Percentiles rank a stretch among this genome's conserved stretches.
Evolutionary conservation across 345 rosid species (phyloP).

Genomic region (Aquilaria sinensis): DNA sequence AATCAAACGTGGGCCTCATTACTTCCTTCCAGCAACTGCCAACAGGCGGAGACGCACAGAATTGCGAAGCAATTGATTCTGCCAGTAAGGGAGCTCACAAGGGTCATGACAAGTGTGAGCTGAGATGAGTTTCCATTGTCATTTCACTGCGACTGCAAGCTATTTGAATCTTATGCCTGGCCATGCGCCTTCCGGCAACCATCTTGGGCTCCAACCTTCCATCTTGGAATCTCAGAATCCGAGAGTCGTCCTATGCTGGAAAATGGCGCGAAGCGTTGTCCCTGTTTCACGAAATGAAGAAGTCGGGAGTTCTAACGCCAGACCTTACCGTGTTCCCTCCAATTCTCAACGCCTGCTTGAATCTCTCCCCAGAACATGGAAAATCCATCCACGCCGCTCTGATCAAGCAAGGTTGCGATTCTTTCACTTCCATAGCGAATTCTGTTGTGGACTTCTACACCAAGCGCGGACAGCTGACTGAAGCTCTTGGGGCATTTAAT

Average conservation of each 20-base stretch:
- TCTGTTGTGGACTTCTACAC: slow-evolving; percentile 58
- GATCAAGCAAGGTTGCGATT: slow-evolving; percentile 49
- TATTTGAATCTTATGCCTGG: background rate
- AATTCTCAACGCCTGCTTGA: slow-evolving; percentile 52
- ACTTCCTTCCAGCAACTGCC: too few relatives aligned
- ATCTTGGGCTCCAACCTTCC: slow-evolving; percentile 26
- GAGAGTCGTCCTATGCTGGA: slow-evolving; percentile 35
- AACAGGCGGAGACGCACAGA: background rate
- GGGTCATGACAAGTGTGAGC: too few relatives aligned
- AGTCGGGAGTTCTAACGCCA: slow-evolving; percentile 23
- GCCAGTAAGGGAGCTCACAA: background rate
- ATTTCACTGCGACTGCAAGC: too few relatives aligned
- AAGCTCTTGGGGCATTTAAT: slow-evolving; percentile 36
- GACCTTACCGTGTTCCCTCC: slow-evolving; percentile 45
- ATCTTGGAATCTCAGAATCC: slow-evolving; percentile 29
- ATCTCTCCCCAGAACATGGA: slow-evolving; percentile 34
- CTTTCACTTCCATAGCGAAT: slow-evolving; percentile 43
- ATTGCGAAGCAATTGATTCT: background rate
- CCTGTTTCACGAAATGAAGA: slow-evolving; percentile 33
- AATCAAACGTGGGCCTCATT: too few relatives aligned
- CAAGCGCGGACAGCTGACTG: slow-evolving; percentile 38
- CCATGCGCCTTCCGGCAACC: slow-evolving; percentile 18
- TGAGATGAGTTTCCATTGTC: too few relatives aligned
- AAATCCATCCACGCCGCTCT: slow-evolving; percentile 39
- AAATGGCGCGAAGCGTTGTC: slow-evolving; percentile 49